Base-by-base conservation (phyloP, 2,329 filamentous ascomycete genomes). In the Pseudogymnoascus sp. region DNA sequence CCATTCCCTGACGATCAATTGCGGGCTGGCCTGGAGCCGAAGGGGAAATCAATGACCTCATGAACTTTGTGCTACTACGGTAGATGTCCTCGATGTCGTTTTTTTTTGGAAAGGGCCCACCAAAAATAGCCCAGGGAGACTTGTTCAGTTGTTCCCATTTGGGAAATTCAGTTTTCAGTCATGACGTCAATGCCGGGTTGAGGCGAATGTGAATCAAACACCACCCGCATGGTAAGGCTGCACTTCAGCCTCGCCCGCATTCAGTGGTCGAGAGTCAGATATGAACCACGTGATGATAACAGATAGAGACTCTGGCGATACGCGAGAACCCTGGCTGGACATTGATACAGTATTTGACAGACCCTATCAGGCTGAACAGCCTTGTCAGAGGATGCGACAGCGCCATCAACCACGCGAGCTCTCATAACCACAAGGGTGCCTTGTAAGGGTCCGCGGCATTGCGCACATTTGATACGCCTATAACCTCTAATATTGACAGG, bases 141-240 rank as follows among this genome's bases (percentile, higher is more conserved):
- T 18, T 47, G 22, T n/a, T 6, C 14, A 28, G 7, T 47, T 6
- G 30, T 33, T 11, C 14, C 41, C 3, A 28, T 7, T 28, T n/a
- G 22, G 41, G 14, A 47, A 47, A 47, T 28, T 28, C 41, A 47
- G 18, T 20, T 6, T 28, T 16, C 3, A 11, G 25, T 12, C 43
- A 50, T 50, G 43, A 50, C 43, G 43, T 50, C 43, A 50, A 50
- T 25, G 43, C 43, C 43, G 43, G 14, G 25, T 30, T 50, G 25
- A 16, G 25, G 25, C 43, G 43, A 33, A 30, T 50, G 43, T 50
- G 43, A 50, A 50, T 50, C 43, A 50, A 50, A 50, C 43, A 50
- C 43, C 25, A 33, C n/a, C 43, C 43, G 25, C n/a, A 7, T 8
- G 6, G 8, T 2, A 18, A 50, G 43, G 43, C 43, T 50, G 43